These are phyloP conservation scores for Geranium incanum DNA, from an alignment of 441 rosid species.

Conservation along the genomic window DNA sequence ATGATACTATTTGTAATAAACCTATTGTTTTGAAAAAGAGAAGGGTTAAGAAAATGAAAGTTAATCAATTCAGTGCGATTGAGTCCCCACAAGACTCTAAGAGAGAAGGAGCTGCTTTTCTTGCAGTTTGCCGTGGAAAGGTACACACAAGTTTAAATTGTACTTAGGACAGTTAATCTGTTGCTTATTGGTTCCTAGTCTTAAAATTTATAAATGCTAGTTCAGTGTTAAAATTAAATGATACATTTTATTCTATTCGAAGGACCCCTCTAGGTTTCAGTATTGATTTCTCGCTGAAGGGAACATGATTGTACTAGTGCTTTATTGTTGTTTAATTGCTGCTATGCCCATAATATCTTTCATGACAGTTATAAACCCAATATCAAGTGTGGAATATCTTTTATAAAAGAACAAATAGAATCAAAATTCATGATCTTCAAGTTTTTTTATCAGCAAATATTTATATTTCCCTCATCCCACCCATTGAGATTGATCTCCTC, in stretches of 20 bases:
- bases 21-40: conserved; percentile 42
- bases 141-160: conserved; percentile 28
- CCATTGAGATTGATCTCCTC: too few relatives aligned
- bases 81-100: conserved; percentile 34
- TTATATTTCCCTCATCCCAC: too few relatives aligned
- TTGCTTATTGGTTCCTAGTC: neutral
- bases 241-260: neutral
- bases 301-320: neutral
- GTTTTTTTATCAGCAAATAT: too few relatives aligned
- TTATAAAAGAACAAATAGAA: neutral
- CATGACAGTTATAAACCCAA: neutral
- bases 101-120: conserved; percentile 75
- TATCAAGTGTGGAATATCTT: neutral
- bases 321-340: neutral
- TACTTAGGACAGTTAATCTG: conserved; percentile 5
- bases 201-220: neutral
- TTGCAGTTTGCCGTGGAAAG: conserved; percentile 97
- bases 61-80: conserved; percentile 23
- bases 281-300: neutral
- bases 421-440: neutral
- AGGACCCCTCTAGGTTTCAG: neutral
- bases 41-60: conserved; percentile 44
- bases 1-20: conserved; percentile 42
- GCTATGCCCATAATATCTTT: neutral
- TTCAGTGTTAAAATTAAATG: neutral